phyloP scores from a whole-genome alignment of 2,329 filamentous ascomycete genomes.

The Boeremia exigua region DNA sequence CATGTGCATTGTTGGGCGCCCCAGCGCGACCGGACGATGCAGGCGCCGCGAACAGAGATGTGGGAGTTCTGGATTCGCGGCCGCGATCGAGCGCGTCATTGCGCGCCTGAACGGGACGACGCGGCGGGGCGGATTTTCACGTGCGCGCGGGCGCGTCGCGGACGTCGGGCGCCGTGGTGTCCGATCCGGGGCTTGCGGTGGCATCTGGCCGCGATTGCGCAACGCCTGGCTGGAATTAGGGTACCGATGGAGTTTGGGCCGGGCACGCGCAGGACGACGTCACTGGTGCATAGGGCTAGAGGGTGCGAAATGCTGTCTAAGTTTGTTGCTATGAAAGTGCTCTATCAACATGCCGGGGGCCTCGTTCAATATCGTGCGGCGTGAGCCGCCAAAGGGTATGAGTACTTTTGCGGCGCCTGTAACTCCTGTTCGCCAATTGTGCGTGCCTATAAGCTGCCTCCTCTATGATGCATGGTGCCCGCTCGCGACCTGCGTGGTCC shows the following conservation, averaged over 20 bases:
- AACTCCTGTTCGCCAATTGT: slow-evolving; percentile 12
- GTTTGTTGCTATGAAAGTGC: neutral
- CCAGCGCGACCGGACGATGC: neutral
- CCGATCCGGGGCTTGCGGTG: neutral
- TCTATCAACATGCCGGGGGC: slow-evolving; percentile 2
- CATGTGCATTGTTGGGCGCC: slow-evolving; percentile 2
- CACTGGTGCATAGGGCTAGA: neutral
- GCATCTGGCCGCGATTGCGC: too few relatives aligned
- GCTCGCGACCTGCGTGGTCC: neutral
- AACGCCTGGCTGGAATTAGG: neutral
- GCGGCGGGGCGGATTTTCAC: too few relatives aligned
- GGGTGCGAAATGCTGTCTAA: neutral
- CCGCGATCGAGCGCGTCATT: slow-evolving; percentile 40
- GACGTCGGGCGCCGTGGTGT: neutral
- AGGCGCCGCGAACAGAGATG: slow-evolving; percentile 19
- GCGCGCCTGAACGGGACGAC: neutral
- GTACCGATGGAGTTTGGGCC: neutral
- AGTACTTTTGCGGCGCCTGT: slow-evolving; percentile 7
- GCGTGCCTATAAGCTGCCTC: neutral
- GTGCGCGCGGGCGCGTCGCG: too few relatives aligned
- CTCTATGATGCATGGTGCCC: slow-evolving; percentile 1
- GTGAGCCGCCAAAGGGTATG: slow-evolving; percentile 10
- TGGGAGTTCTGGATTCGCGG: slow-evolving; percentile 25
- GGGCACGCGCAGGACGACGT: too few relatives aligned
- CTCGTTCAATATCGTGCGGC: neutral